These are phyloP conservation scores for Cephalotrichum gorgonifer DNA, from an alignment of 2,329 filamentous ascomycete genomes.

Conservation along the genomic window DNA sequence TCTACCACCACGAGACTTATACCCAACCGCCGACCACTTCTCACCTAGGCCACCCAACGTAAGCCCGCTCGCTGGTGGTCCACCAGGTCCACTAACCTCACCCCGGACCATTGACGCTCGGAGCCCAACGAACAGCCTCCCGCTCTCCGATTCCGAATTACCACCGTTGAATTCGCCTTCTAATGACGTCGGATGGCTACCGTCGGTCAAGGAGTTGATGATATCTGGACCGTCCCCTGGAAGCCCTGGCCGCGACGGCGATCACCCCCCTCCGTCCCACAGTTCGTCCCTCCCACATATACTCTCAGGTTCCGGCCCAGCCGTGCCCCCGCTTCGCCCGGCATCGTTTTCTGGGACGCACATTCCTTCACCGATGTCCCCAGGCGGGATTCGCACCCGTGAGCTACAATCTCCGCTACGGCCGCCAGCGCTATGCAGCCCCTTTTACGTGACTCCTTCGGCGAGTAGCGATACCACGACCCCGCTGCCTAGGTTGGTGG, in stretches of 20 bases:
- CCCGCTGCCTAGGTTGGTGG: not conserved
- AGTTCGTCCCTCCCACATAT: slow-evolving; percentile 22
- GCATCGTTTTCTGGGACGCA: slow-evolving; percentile 25
- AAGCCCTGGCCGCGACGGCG: not conserved
- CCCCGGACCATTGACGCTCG: not conserved
- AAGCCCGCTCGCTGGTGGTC: not conserved
- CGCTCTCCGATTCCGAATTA: not conserved
- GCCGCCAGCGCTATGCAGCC: slow-evolving; percentile 26
- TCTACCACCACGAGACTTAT: not conserved
- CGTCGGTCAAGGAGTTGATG: not conserved
- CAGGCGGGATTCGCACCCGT: slow-evolving; percentile 33
- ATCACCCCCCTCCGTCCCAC: slow-evolving; percentile 11
- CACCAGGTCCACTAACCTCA: not conserved
- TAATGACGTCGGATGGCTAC: not conserved
- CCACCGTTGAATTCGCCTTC: not conserved
- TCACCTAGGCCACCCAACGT: not conserved
- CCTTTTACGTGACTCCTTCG: slow-evolving; percentile 22
- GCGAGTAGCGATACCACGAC: not conserved
- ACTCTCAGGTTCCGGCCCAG: slow-evolving; percentile 19
- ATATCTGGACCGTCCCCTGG: not conserved
- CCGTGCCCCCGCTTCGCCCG: slow-evolving; percentile 5
- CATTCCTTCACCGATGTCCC: slow-evolving; percentile 36
- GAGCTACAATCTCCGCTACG: slow-evolving; percentile 37
- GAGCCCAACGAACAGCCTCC: not conserved
- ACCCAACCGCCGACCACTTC: not conserved